These are phyloP conservation scores for Naematelia aurantialba DNA, from an alignment of 768 basidiomycete genomes.

Conservation along the genomic window DNA sequence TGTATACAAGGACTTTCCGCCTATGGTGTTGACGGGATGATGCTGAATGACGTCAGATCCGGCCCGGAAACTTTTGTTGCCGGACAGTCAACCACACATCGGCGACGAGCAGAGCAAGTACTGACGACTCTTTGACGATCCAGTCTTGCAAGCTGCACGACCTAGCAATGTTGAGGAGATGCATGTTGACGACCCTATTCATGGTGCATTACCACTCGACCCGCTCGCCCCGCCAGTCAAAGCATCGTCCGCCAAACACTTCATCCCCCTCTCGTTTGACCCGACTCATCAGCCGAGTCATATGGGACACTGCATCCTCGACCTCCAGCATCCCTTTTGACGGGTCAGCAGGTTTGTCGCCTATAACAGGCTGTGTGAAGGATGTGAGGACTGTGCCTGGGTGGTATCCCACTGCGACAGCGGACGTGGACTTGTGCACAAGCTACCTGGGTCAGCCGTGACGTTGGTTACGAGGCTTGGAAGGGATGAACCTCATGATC, in stretches of 20 bases:
- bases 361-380: constrained; percentile 45
- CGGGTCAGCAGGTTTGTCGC: constrained; percentile 30
- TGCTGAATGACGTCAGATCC: neutral
- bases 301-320: constrained; percentile 44
- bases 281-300: constrained; percentile 33
- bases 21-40: too few relatives aligned
- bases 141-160: too few relatives aligned
- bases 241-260: constrained; percentile 42
- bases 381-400: constrained; percentile 49
- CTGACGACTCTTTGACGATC: too few relatives aligned
- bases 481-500: constrained; percentile 49
- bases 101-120: too few relatives aligned
- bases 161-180: too few relatives aligned
- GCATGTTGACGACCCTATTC: too few relatives aligned
- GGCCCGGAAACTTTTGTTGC: neutral
- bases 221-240: constrained; percentile 47
- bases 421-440: constrained; percentile 48
- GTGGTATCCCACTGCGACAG: constrained; percentile 48
- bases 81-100: too few relatives aligned
- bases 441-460: constrained; percentile 18
- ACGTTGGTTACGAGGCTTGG: neutral
- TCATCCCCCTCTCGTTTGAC: constrained; percentile 22
- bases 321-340: constrained; percentile 49
- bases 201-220: constrained; percentile 34
- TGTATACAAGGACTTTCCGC: too few relatives aligned